Conservation (phyloP, 495 filamentous ascomycete genomes). For the Trichoderma erinaceum region DNA sequence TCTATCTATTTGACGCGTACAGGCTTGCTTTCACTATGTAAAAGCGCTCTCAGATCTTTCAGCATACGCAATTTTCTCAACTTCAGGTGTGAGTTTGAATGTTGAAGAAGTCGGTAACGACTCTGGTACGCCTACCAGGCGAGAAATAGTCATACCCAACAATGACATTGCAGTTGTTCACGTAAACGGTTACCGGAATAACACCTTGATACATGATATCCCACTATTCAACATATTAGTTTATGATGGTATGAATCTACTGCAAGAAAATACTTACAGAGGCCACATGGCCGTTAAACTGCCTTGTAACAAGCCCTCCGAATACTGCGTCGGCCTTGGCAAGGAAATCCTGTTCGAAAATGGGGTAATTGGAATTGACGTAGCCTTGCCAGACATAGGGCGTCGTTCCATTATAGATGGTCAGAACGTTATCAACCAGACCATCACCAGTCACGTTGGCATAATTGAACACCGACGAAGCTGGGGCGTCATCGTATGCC, state of each 20-base stretch:
- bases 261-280: neutral
- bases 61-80: too few relatives aligned
- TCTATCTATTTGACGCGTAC: too few relatives aligned
- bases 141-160: constrained; percentile 31
- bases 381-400: constrained; percentile 7
- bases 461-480: constrained; percentile 29
- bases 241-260: neutral
- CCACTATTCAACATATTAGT: constrained; percentile 19
- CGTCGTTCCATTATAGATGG: constrained; percentile 18
- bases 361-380: constrained; percentile 6
- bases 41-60: too few relatives aligned
- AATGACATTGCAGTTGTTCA: constrained; percentile 23
- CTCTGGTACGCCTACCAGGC: constrained; percentile 25
- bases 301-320: neutral
- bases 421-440: constrained; percentile 26
- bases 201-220: constrained; percentile 25
- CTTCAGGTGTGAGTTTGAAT: neutral
- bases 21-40: too few relatives aligned
- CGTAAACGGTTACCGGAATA: constrained; percentile 27
- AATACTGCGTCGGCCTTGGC: neutral
- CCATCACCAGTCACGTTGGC: constrained; percentile 26
- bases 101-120: constrained; percentile 27
- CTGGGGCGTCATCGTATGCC: constrained; percentile 25
- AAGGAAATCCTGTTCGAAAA: neutral
- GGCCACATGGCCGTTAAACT: neutral